Evolutionary conservation across 768 basidiomycete genomes (phyloP).

Genomic region (Kwoniella newhampshirensis): DNA sequence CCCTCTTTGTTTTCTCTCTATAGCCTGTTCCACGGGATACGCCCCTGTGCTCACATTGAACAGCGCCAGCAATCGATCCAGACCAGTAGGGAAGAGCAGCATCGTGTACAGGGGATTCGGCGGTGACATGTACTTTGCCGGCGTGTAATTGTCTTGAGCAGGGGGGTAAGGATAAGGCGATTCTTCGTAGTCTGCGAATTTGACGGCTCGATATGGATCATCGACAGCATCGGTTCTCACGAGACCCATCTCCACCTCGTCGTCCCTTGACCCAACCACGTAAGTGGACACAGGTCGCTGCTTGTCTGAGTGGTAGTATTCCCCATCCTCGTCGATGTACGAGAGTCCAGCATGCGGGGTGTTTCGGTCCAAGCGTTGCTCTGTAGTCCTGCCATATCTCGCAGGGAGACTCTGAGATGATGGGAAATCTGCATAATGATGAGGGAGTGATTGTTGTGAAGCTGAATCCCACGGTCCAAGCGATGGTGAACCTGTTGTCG

Average conservation of each 20-base stretch:
- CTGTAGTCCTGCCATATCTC: constrained; percentile 3
- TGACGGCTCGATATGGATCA: constrained; percentile 11
- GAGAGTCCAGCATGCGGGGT: constrained; percentile 30
- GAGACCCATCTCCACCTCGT: constrained; percentile 32
- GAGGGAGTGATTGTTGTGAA: constrained; percentile 33
- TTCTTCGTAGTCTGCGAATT: constrained; percentile 29
- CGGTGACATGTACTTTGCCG: constrained; percentile 1
- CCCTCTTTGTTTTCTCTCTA: constrained; percentile 82
- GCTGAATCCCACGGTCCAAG: constrained; percentile 51
- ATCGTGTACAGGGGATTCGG: constrained; percentile 20
- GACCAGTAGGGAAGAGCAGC: constrained; percentile 40
- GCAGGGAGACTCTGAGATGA: constrained; percentile 1
- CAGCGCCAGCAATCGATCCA: constrained; percentile 39
- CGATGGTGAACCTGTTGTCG: constrained; percentile 21
- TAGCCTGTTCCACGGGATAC: constrained; percentile 64
- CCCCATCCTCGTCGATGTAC: constrained; percentile 46
- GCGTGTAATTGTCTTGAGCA: neutral
- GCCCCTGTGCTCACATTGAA: constrained; percentile 29
- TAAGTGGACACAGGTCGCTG: constrained; percentile 24
- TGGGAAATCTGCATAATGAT: constrained; percentile 6
- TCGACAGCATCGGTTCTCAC: constrained; percentile 5
- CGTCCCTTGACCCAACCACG: constrained; percentile 1
- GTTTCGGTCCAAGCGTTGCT: constrained; percentile 11
- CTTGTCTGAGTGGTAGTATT: constrained; percentile 29
- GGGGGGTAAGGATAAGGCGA: constrained; percentile 29